phyloP scores from a whole-genome alignment of 371 early-diverging fungal genomes.

The Parasitella parasitica region DNA sequence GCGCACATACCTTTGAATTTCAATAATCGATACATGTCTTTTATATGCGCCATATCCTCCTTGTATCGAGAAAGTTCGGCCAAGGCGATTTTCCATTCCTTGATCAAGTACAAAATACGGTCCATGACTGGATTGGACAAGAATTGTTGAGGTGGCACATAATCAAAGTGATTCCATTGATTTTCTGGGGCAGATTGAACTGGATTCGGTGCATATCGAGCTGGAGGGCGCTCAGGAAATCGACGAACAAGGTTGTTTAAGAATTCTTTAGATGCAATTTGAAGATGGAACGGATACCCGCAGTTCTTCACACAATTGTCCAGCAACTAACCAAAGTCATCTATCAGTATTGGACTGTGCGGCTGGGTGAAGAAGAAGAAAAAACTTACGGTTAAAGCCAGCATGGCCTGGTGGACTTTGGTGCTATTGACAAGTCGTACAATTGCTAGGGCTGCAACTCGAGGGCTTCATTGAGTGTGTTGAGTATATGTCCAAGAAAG shows the following conservation, averaged over 20 bases:
- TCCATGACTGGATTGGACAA: constrained; percentile 67
- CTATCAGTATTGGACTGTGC: neutral
- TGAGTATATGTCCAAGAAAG: neutral
- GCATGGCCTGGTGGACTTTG: constrained; percentile 64
- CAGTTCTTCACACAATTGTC: constrained; percentile 96
- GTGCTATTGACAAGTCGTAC: constrained; percentile 75
- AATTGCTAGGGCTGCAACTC: constrained; percentile 85
- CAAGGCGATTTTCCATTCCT: constrained; percentile 89
- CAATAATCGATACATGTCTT: constrained; percentile 89
- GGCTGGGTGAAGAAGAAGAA: neutral
- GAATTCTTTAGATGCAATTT: constrained; percentile 92
- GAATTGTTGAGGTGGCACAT: constrained; percentile 19
- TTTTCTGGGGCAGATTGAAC: constrained; percentile 28
- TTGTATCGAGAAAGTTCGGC: constrained; percentile 80
- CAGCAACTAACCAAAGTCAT: constrained; percentile 58
- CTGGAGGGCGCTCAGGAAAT: constrained; percentile 85
- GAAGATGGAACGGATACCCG: constrained; percentile 94
- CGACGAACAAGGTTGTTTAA: constrained; percentile 88
- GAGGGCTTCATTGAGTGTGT: constrained; percentile 54
- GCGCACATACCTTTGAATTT: constrained; percentile 64
- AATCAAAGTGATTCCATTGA: constrained; percentile 36
- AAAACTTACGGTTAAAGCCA: constrained; percentile 68
- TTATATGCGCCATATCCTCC: constrained; percentile 88
- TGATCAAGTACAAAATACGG: constrained; percentile 87
- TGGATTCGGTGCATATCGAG: constrained; percentile 33